These are phyloP conservation scores for Hymenoscyphus fraxineus DNA, from an alignment of 2,329 filamentous ascomycete species.

Conservation along the genomic window DNA sequence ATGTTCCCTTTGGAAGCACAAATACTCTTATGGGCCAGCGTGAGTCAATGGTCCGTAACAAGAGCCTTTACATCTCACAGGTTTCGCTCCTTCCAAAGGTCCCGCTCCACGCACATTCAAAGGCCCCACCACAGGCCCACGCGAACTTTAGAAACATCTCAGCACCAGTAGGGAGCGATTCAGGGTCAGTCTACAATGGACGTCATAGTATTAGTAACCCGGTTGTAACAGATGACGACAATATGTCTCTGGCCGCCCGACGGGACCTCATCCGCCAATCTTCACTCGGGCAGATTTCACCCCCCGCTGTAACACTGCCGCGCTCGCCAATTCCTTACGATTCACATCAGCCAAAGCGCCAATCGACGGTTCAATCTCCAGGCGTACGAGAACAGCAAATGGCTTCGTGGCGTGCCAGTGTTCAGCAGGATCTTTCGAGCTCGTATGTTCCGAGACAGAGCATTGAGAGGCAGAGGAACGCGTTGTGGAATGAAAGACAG, in stretches of 20 bases:
- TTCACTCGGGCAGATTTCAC: slow-evolving; percentile 25
- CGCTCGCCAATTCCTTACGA: slow-evolving; percentile 42
- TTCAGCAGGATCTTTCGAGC: slow-evolving; percentile 58
- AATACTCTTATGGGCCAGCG: slow-evolving; percentile 53
- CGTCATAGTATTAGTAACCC: slow-evolving; percentile 25
- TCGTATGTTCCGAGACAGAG: slow-evolving; percentile 28
- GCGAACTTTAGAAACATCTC: slow-evolving; percentile 14
- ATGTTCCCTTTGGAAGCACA: slow-evolving; percentile 24
- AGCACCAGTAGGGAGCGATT: slow-evolving; percentile 38
- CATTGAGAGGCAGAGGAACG: slow-evolving; percentile 52
- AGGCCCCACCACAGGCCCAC: neutral
- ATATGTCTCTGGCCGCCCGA: slow-evolving; percentile 55
- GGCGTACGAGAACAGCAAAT: slow-evolving; percentile 55
- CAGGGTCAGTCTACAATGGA: slow-evolving; percentile 38
- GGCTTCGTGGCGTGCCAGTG: slow-evolving; percentile 62
- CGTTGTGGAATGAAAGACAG: slow-evolving; percentile 53
- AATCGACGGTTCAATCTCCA: slow-evolving; percentile 41
- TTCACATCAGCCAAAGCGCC: slow-evolving; percentile 53
- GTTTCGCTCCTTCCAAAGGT: slow-evolving; percentile 14
- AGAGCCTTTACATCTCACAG: slow-evolving; percentile 20
- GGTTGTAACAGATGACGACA: slow-evolving; percentile 51
- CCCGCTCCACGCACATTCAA: slow-evolving; percentile 27
- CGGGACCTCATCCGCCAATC: slow-evolving; percentile 21
- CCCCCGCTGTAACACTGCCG: slow-evolving; percentile 9
- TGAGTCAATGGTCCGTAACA: slow-evolving; percentile 44